These are phyloP conservation scores for Clausena lansium DNA, from an alignment of 345 rosid species.

Conservation along the genomic window DNA sequence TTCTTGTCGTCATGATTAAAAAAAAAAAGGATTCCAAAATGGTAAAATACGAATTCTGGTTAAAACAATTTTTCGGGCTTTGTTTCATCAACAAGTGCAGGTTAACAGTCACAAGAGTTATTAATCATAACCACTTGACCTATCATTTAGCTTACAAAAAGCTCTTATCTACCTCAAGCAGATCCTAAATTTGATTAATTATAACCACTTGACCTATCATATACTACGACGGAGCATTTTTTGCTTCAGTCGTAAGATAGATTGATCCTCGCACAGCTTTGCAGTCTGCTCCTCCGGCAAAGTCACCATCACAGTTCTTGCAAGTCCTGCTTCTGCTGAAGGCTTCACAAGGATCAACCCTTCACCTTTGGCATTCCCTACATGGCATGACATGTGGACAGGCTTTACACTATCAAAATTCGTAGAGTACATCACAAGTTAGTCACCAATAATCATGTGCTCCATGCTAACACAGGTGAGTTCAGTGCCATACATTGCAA, in stretches of 20 bases:
- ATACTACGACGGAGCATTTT: slow-evolving; percentile 30
- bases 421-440: slow-evolving; percentile 35
- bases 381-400: slow-evolving; percentile 42
- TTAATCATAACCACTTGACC: not conserved
- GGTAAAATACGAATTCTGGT: not conserved
- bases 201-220: not conserved
- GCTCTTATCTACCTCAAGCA: not conserved
- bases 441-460: slow-evolving; percentile 41
- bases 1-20: too few relatives aligned
- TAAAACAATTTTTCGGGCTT: not conserved
- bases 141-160: not conserved
- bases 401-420: slow-evolving; percentile 41
- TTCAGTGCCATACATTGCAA: slow-evolving; percentile 45
- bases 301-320: slow-evolving; percentile 40
- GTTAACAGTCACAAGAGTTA: not conserved
- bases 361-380: slow-evolving; percentile 43
- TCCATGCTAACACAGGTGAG: slow-evolving; percentile 63
- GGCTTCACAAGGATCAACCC: slow-evolving; percentile 57
- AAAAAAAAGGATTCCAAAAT: not conserved
- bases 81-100: not conserved
- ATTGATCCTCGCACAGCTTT: slow-evolving; percentile 41
- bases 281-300: slow-evolving; percentile 42
- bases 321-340: slow-evolving; percentile 42
- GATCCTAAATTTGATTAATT: not conserved
- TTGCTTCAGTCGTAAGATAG: slow-evolving; percentile 38